Percentiles rank a stretch among this genome's conserved stretches.
Conservation (phyloP, 768 basidiomycete genomes). For the Kwoniella europaea region DNA sequence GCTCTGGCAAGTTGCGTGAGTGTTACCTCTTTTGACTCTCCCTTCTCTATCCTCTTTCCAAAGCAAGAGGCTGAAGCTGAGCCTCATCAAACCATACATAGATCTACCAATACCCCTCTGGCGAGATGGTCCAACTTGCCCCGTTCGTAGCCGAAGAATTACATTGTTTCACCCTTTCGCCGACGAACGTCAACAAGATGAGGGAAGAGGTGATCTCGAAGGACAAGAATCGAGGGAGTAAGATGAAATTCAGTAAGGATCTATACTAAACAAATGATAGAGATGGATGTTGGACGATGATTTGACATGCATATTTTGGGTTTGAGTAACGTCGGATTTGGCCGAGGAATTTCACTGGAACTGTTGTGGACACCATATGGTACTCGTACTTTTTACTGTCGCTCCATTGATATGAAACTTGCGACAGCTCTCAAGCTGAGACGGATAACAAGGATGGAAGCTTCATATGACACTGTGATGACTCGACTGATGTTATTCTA, state of each 20-base stretch:
- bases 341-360: not conserved
- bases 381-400: too few relatives aligned
- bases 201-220: not conserved
- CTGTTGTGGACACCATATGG: too few relatives aligned
- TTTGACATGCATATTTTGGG: not conserved
- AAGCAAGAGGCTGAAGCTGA: not conserved
- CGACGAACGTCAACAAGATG: not conserved
- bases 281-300: not conserved
- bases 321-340: not conserved
- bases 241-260: not conserved
- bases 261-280: not conserved
- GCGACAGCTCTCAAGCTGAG: too few relatives aligned
- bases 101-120: not conserved
- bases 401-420: too few relatives aligned
- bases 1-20: not conserved
- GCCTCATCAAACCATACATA: not conserved
- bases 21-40: not conserved
- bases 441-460: too few relatives aligned
- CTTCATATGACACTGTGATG: too few relatives aligned
- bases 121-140: not conserved
- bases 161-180: not conserved
- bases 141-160: not conserved
- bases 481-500: too few relatives aligned
- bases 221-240: not conserved
- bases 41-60: not conserved